Evolutionary conservation across 2,329 filamentous ascomycete genomes (phyloP), one percentile per base, ranked within the genome.

Genomic region (Cadophora luteo-olivacea): DNA sequence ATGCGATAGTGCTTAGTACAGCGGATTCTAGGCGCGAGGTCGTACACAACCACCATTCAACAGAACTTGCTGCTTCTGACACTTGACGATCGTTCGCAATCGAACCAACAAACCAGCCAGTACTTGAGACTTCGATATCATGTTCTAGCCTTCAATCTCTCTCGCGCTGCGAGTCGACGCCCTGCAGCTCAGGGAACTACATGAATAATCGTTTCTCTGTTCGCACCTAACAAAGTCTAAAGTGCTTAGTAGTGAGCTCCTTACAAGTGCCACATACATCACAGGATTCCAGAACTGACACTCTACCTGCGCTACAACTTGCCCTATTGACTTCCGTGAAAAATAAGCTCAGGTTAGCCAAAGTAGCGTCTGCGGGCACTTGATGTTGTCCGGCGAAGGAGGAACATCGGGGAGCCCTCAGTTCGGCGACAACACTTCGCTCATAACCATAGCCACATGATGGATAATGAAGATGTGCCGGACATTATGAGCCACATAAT

Each of bases 251-350:
- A 66, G 64, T 61, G 64, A 66, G 67, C 54, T 33, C 60, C 45
- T 48, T 58, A 41, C 8, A 55, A 32, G 58, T 63, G 58, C 67
- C 64, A 69, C 67, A 63, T 62, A 66, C 67, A 68, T 68, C 67
- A 68, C 63, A 41, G 19, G 25, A 25, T 33, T 45, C 36, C 24
- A 57, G 33, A 58, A 51, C 19, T 25, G 36, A 51, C 41, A 12
- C 5, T 14, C 32, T 54, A 7, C 19, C 16, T 48, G 36, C 52
- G 45, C 61, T 52, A 54, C 24, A 54, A 45, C 12, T 48, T 52
- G 12, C 66, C 60, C 24, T 29, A 8, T 33, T 16, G n/a, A 19
- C 32, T 24, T 36, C 16, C 57, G 52, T 22, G 22, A 41, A 33
- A 64, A 49, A 61, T 64, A 64, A 68, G 45, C 66, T 64, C 54